Percentiles rank a stretch among this genome's conserved stretches.
phyloP scores from a whole-genome alignment of 306 rosid genomes.

The Trichosanthes truncata region DNA sequence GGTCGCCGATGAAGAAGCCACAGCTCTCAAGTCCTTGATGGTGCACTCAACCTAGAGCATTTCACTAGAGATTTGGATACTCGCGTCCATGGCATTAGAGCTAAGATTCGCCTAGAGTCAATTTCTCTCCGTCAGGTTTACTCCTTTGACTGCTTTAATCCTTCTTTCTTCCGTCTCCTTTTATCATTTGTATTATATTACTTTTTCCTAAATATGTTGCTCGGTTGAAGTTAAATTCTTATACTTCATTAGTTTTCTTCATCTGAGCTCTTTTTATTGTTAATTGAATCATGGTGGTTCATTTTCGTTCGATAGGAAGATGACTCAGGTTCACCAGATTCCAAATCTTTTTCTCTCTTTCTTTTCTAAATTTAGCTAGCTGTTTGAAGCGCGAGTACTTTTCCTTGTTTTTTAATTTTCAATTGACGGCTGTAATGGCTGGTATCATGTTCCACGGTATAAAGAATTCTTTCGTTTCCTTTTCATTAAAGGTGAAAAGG shows the following conservation, averaged over 20 bases:
- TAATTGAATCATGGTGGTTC: neutral
- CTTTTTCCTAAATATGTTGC: neutral
- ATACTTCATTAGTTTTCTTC: neutral
- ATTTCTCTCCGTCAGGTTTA: neutral
- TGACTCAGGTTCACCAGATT: neutral
- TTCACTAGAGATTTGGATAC: neutral
- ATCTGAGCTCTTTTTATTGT: neutral
- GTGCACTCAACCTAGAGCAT: conserved; percentile 2
- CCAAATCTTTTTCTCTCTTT: neutral
- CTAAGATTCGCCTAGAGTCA: neutral
- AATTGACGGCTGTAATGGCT: neutral
- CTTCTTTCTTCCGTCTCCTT: neutral
- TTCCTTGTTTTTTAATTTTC: neutral
- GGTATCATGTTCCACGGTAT: neutral
- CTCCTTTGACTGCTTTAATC: neutral
- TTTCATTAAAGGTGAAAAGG: neutral
- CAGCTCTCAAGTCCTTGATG: neutral
- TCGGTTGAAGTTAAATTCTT: neutral
- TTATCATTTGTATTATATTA: neutral
- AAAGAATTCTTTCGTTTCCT: too few species aligned
- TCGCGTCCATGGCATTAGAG: neutral
- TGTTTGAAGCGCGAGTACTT: neutral
- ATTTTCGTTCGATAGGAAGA: neutral
- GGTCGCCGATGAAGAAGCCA: neutral
- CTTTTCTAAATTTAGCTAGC: neutral